phyloP scores from a whole-genome alignment of 805 yeast species.

The Candida xiaguanensis region DNA sequence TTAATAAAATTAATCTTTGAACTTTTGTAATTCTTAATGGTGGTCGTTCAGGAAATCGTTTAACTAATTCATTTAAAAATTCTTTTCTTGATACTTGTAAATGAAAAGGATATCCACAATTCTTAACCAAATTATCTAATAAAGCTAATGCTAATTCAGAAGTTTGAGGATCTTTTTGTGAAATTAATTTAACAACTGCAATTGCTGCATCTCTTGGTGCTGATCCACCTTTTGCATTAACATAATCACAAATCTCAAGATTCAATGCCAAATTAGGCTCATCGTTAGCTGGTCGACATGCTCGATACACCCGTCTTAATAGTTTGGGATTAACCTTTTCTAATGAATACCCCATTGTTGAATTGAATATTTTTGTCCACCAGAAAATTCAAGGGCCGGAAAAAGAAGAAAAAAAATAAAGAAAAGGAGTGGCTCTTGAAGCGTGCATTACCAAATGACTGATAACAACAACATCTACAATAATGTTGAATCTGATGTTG shows the following conservation, averaged over 20 bases:
- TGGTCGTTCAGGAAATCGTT: slow-evolving; percentile 91
- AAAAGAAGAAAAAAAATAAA: background rate
- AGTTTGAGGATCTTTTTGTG: slow-evolving; percentile 79
- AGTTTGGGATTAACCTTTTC: slow-evolving; percentile 45
- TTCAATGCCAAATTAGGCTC: slow-evolving; percentile 90
- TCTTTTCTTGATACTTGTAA: slow-evolving; percentile 93
- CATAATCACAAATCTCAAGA: slow-evolving; percentile 87
- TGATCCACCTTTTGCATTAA: slow-evolving; percentile 88
- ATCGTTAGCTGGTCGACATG: slow-evolving; percentile 74
- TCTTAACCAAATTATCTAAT: slow-evolving; percentile 88
- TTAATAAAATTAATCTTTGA: slow-evolving; percentile 80
- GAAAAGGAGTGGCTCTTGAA: background rate
- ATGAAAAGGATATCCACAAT: slow-evolving; percentile 97
- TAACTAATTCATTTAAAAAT: slow-evolving; percentile 88
- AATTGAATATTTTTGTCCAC: background rate
- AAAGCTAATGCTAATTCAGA: slow-evolving; percentile 78
- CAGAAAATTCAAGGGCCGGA: background rate
- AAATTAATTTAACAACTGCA: slow-evolving; percentile 76
- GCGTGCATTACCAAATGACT: background rate
- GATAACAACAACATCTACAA: background rate
- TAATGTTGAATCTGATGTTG: no score
- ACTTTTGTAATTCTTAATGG: slow-evolving; percentile 79
- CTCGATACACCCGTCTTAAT: slow-evolving; percentile 56
- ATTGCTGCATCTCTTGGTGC: slow-evolving; percentile 91
- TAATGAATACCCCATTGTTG: slow-evolving; percentile 26